Conservation (phyloP, 2,329 filamentous ascomycete genomes). For the Curvularia eragrostidis region DNA sequence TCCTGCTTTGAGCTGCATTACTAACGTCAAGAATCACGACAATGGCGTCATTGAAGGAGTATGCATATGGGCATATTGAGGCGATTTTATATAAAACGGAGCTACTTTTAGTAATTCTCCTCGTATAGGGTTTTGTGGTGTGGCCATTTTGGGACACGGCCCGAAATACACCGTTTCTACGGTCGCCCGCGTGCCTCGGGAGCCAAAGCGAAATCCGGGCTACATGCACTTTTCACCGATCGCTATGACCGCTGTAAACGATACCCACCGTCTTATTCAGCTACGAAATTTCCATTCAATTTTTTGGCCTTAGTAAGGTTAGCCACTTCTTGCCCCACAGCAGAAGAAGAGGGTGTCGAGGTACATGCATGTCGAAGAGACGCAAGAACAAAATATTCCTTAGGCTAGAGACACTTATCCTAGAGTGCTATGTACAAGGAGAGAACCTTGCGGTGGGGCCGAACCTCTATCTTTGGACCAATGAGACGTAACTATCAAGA, state of each 20-base stretch:
- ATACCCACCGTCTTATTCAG: background rate
- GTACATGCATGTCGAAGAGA: background rate
- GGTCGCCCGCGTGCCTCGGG: background rate
- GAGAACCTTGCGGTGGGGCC: no score
- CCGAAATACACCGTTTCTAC: background rate
- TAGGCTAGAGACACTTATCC: background rate
- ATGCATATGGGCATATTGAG: background rate
- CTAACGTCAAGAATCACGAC: background rate
- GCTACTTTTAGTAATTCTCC: no score
- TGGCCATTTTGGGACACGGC: background rate
- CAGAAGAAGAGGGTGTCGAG: background rate
- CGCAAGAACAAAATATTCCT: background rate
- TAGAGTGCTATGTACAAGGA: background rate
- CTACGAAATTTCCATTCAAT: background rate
- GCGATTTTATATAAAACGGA: background rate
- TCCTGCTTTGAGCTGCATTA: background rate
- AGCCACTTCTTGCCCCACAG: background rate
- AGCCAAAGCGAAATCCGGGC: background rate
- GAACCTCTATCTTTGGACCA: no score
- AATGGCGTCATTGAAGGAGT: conserved; percentile 1
- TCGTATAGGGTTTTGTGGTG: background rate
- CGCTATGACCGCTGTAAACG: background rate
- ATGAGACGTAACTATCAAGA: background rate
- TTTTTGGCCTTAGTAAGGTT: background rate
- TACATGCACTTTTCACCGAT: background rate